Base-by-base conservation (phyloP, 306 rosid species). In the Comarum palustre region DNA sequence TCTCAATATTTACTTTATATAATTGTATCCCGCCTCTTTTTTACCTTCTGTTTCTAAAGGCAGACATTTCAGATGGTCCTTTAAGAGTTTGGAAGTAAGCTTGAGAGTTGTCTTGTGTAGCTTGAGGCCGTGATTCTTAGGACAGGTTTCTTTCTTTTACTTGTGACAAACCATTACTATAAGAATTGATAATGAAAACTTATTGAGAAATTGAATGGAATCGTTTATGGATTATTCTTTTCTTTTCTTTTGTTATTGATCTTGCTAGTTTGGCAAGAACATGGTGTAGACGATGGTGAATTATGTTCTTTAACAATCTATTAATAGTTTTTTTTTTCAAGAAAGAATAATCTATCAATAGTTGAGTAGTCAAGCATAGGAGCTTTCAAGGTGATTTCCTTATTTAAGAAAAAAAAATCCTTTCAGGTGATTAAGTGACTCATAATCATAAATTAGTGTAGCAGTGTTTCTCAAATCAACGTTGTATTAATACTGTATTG, bases 61-160 rank as follows among this genome's bases (percentile, higher is more conserved):
- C 46, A 15, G 51, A 71, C 81, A 68, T 71, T 59, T 57, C 46
- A 65, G 66, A 60, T 69, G 34, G 36, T 73, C 62, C 75, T 48
- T 36, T 66, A 76, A 22, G 39, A 68, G 6, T 60, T 76, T 8
- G 36, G 38, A 31, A 48, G 48, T 24, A 31, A 43, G 4, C 4
- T 27, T 38, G 10, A 17, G 9, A 46, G 15, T 15, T 43, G 14
- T n/a, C 2, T 24, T 27, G 19, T 27, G 24, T 34, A 43, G 19
- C 46, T 68, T 36, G 16, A 17, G 63, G 8, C 31, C 11, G 19
- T 68, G 60, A 68, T 27, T 43, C 60, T 46, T 68, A 29, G 60
- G 8, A 55, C 19, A 8, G 58, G 39, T 58, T 41, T 25, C 55
- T 39, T 14, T 55, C 27, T 55, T 55, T 58, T 8, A 14, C 10